phyloP scores from a whole-genome alignment of 352 stramenopile genomes.

The Paralagenidium karlingii region DNA sequence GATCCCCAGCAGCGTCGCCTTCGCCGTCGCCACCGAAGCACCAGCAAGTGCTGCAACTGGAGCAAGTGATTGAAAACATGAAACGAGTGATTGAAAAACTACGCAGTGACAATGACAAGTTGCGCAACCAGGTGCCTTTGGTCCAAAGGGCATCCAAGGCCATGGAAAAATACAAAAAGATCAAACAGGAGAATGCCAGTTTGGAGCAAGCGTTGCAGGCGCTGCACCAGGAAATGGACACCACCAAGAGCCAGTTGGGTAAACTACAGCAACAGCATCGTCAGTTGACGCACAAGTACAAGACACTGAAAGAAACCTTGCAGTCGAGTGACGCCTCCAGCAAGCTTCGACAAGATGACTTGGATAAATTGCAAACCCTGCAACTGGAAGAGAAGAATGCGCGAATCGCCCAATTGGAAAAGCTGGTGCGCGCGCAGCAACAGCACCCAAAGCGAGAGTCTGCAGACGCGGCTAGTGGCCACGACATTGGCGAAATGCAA shows the following conservation, averaged over 20 bases:
- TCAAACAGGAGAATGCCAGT: neutral
- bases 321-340: neutral
- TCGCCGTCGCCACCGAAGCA: slow-evolving; percentile 1
- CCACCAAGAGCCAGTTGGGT: slow-evolving; percentile 16
- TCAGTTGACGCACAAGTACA: slow-evolving; percentile 7
- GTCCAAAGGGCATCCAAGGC: slow-evolving; percentile 20
- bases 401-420: no score
- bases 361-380: no score
- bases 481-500: slow-evolving; percentile 11
- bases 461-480: slow-evolving; percentile 6
- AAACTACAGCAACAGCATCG: slow-evolving; percentile 25
- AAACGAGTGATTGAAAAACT: slow-evolving; percentile 75
- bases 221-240: slow-evolving; percentile 32
- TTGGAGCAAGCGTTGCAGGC: slow-evolving; percentile 23
- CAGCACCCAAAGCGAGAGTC: slow-evolving; percentile 26
- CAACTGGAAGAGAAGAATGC: slow-evolving; percentile 20
- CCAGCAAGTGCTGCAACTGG: slow-evolving; percentile 41
- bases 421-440: slow-evolving; percentile 55
- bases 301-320: neutral
- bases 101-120: slow-evolving; percentile 51
- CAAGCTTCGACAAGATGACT: neutral
- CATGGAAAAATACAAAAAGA: neutral
- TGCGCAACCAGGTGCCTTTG: slow-evolving; percentile 21
- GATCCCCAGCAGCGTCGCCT: neutral
- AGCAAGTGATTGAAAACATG: slow-evolving; percentile 72